Percentiles rank a stretch among this genome's conserved stretches.
Evolutionary conservation across 2,329 filamentous ascomycete genomes (phyloP).

Genomic region (Chrysoporthe austroafricana): DNA sequence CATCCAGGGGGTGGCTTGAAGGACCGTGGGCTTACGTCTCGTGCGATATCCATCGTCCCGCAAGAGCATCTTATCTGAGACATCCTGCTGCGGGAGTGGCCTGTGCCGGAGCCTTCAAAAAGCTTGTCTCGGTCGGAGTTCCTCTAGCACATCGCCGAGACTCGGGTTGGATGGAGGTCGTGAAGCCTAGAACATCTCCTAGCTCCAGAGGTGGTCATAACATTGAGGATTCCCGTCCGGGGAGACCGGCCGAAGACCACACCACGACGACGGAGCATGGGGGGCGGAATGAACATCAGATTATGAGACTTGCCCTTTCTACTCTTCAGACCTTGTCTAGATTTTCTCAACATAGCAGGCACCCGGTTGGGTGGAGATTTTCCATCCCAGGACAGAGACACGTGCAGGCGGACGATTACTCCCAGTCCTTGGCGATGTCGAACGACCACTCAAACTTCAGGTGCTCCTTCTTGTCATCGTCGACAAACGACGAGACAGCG

Average conservation of each 20-base stretch:
- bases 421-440: slow-evolving; percentile 95
- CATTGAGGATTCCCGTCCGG: background rate
- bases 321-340: background rate
- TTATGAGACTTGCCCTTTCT: background rate
- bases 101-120: background rate
- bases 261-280: background rate
- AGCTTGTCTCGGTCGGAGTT: background rate
- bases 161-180: background rate
- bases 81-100: too few species aligned
- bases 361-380: background rate
- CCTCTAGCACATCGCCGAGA: background rate
- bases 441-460: slow-evolving; percentile 95
- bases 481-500: slow-evolving; percentile 86
- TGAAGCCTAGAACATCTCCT: background rate
- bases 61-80: too few species aligned
- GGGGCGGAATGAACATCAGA: background rate
- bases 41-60: too few species aligned
- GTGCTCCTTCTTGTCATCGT: slow-evolving; percentile 91
- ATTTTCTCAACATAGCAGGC: background rate
- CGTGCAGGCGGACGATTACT: slow-evolving; percentile 42
- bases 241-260: background rate
- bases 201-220: background rate
- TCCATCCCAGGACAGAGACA: background rate
- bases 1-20: too few species aligned
- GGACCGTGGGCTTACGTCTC: too few species aligned